Percentiles rank a stretch among this genome's conserved stretches.
phyloP scores from a whole-genome alignment of 192 early-diverging fungal genomes.

The Entophlyctis luteolus region DNA sequence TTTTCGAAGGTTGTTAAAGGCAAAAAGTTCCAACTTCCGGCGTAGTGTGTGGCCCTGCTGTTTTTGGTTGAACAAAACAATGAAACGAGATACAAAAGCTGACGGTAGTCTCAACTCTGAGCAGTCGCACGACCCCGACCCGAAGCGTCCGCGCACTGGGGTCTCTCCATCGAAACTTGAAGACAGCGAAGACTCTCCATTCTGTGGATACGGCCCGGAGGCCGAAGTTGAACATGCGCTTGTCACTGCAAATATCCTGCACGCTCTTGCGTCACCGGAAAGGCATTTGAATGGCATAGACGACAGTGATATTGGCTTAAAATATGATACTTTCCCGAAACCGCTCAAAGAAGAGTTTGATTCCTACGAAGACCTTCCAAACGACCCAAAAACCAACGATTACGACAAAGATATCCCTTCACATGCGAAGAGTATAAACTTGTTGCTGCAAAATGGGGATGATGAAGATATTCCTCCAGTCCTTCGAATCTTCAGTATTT shows the following conservation, averaged over 20 bases:
- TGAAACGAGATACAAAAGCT: neutral
- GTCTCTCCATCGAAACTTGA: too few relatives aligned
- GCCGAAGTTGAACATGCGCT: neutral
- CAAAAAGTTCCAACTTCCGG: constrained; percentile 67
- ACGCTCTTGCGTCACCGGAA: neutral
- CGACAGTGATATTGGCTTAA: neutral
- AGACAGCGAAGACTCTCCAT: too few relatives aligned
- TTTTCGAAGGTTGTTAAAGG: constrained; percentile 75
- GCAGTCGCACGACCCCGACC: neutral
- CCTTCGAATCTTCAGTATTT: neutral
- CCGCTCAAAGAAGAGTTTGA: neutral
- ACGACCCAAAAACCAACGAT: constrained; percentile 1
- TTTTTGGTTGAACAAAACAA: neutral
- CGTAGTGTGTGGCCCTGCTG: constrained; percentile 24
- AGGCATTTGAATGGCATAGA: neutral
- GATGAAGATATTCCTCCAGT: neutral
- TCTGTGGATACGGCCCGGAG: neutral
- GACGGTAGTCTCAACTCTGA: neutral
- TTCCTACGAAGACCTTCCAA: neutral
- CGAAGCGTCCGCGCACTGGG: too few relatives aligned
- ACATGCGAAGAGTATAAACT: neutral
- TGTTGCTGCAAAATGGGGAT: too few relatives aligned
- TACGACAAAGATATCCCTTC: neutral
- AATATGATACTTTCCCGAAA: neutral
- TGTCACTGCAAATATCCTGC: neutral